These are phyloP conservation scores for Neonectria sp. DNA, from an alignment of 2,329 filamentous ascomycete species.

Conservation along the genomic window DNA sequence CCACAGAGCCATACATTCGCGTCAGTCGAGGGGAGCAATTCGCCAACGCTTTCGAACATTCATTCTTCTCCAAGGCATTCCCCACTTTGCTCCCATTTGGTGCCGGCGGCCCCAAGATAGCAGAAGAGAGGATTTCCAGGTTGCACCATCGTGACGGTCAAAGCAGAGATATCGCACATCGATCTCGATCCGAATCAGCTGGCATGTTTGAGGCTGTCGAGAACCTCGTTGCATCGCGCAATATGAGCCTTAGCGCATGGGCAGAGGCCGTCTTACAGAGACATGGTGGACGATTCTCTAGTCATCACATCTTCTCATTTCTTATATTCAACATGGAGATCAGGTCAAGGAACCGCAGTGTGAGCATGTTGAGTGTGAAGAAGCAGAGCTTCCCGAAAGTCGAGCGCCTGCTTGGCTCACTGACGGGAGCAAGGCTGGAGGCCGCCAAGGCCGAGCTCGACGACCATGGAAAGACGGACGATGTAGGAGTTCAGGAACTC, in stretches of 20 bases:
- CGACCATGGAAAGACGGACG: neutral
- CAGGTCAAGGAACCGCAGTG: conserved; percentile 7
- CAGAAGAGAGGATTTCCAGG: too few relatives aligned
- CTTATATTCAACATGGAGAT: conserved; percentile 20
- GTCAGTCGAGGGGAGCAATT: too few relatives aligned
- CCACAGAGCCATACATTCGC: too few relatives aligned
- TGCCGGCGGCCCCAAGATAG: too few relatives aligned
- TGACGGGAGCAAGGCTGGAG: neutral
- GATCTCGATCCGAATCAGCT: too few relatives aligned
- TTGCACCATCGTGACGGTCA: too few relatives aligned
- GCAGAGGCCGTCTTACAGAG: neutral
- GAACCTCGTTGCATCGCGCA: neutral
- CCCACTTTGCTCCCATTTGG: too few relatives aligned
- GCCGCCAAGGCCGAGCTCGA: neutral
- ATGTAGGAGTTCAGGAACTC: neutral
- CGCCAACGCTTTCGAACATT: too few relatives aligned
- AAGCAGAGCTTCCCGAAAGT: neutral
- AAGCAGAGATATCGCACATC: too few relatives aligned
- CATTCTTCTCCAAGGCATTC: too few relatives aligned
- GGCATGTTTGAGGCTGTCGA: too few relatives aligned
- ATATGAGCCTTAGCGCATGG: neutral
- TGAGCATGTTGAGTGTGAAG: conserved; percentile 16
- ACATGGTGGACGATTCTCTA: conserved; percentile 11
- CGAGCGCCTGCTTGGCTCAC: neutral
- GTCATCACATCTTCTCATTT: conserved; percentile 15